Conservation (phyloP, 495 filamentous ascomycete species). For the Penicillium canariense region DNA sequence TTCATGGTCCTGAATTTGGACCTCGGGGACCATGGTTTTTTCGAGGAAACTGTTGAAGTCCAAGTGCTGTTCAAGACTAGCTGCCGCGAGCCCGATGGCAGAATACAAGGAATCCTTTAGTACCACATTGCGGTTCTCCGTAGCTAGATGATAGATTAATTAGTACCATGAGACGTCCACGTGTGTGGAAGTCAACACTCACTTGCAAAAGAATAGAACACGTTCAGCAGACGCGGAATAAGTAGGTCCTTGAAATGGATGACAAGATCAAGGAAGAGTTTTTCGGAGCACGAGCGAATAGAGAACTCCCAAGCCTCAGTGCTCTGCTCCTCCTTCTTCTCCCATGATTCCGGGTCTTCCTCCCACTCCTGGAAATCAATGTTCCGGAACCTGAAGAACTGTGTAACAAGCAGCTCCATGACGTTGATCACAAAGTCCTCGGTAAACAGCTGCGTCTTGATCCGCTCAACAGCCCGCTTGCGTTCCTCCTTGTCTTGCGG, state of each 20-base stretch:
- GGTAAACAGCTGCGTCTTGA: slow-evolving; percentile 72
- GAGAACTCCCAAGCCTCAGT: slow-evolving; percentile 84
- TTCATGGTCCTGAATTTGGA: slow-evolving; percentile 69
- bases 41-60: slow-evolving; percentile 81
- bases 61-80: slow-evolving; percentile 64
- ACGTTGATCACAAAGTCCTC: slow-evolving; percentile 71
- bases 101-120: slow-evolving; percentile 93
- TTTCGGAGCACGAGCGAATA: slow-evolving; percentile 86
- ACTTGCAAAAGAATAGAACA: slow-evolving; percentile 73
- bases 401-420: slow-evolving; percentile 78
- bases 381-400: slow-evolving; percentile 84
- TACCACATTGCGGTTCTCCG: slow-evolving; percentile 65
- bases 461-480: slow-evolving; percentile 55
- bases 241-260: slow-evolving; percentile 80
- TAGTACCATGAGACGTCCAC: not conserved
- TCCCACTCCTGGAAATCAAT: slow-evolving; percentile 87
- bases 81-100: slow-evolving; percentile 81
- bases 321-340: slow-evolving; percentile 73
- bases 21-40: slow-evolving; percentile 71
- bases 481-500: slow-evolving; percentile 68
- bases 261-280: slow-evolving; percentile 87
- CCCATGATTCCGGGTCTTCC: slow-evolving; percentile 91
- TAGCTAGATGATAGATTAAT: slow-evolving; percentile 29
- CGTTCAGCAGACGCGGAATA: slow-evolving; percentile 68
- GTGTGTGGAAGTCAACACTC: slow-evolving; percentile 23